Evolutionary conservation across 768 basidiomycete genomes (phyloP).

Genomic region (Strobilomyces confusus): DNA sequence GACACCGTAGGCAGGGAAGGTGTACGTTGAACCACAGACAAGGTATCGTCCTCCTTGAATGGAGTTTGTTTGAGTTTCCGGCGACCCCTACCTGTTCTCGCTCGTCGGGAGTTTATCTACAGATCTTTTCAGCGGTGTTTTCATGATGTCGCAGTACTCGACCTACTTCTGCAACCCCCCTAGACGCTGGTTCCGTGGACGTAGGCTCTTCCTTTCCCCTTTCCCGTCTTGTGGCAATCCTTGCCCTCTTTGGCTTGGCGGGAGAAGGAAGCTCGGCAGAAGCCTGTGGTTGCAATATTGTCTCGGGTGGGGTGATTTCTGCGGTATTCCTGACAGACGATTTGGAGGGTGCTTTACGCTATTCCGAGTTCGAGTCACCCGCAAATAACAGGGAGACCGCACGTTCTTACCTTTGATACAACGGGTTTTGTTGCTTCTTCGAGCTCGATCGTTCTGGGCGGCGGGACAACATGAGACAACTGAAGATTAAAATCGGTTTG

Average conservation of each 20-base stretch:
- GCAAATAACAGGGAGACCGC: not conserved
- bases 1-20: slow-evolving; percentile 11
- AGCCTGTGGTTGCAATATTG: slow-evolving; percentile 11
- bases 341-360: slow-evolving; percentile 31
- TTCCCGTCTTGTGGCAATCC: slow-evolving; percentile 26
- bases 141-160: not conserved
- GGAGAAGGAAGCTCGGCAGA: slow-evolving; percentile 20
- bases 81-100: slow-evolving; percentile 18
- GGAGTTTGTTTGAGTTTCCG: slow-evolving; percentile 20
- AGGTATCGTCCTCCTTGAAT: slow-evolving; percentile 14
- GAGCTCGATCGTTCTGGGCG: slow-evolving; percentile 13
- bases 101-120: slow-evolving; percentile 12
- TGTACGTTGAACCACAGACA: slow-evolving; percentile 5
- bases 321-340: slow-evolving; percentile 13
- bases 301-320: slow-evolving; percentile 13
- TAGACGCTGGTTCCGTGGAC: slow-evolving; percentile 4
- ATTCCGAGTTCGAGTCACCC: slow-evolving; percentile 6
- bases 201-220: slow-evolving; percentile 22
- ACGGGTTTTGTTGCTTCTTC: slow-evolving; percentile 20
- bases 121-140: not conserved
- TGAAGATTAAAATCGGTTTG: slow-evolving; percentile 28
- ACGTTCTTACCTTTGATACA: slow-evolving; percentile 18
- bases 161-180: slow-evolving; percentile 17
- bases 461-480: slow-evolving; percentile 1
- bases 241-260: slow-evolving; percentile 30